Evolutionary conservation across 257 asterid species (phyloP).

Genomic region (Penstemon eatonii): DNA sequence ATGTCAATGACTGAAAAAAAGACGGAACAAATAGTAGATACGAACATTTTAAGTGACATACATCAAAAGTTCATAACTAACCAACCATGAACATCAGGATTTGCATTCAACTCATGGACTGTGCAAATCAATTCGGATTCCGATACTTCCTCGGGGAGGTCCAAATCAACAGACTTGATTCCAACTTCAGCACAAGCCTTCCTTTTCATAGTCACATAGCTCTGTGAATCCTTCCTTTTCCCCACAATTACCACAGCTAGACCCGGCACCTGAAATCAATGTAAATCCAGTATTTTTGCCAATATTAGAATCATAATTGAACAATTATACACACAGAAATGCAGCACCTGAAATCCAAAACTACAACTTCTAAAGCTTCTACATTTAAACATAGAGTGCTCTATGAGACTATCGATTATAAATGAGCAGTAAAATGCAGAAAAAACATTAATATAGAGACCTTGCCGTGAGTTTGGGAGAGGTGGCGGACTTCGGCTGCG

Average conservation of each 20-base stretch:
- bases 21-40: not conserved
- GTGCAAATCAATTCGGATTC: conserved; percentile 68
- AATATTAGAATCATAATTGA: not conserved
- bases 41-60: not conserved
- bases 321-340: not conserved
- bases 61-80: conserved; percentile 16
- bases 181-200: conserved; percentile 89
- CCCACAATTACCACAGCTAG: conserved; percentile 93
- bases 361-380: not conserved
- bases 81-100: conserved; percentile 86
- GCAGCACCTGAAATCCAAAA: not conserved
- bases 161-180: conserved; percentile 65
- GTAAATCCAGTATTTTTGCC: not conserved
- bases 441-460: conserved; percentile 32
- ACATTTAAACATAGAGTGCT: not conserved
- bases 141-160: conserved; percentile 75
- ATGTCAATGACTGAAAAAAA: no score
- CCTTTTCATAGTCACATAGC: conserved; percentile 88
- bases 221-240: conserved; percentile 80
- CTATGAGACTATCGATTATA: not conserved
- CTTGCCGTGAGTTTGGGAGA: conserved; percentile 62
- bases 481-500: conserved; percentile 57
- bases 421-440: conserved; percentile 12
- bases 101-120: conserved; percentile 68
- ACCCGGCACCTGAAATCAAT: conserved; percentile 75